Conservation (phyloP, 768 basidiomycete species). For the Russula vinacea region DNA sequence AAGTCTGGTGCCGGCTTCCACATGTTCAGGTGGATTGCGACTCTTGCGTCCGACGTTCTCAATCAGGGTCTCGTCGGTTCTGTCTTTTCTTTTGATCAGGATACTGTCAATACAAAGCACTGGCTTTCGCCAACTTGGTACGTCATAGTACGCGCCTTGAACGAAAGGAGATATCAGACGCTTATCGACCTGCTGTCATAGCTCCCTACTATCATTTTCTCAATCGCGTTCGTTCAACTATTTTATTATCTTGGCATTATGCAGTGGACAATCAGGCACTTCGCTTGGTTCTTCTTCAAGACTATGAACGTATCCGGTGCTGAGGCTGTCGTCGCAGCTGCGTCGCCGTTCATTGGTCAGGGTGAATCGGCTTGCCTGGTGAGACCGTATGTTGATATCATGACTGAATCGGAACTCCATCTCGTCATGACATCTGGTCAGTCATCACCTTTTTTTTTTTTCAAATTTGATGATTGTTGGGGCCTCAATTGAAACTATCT, state of each 20-base stretch:
- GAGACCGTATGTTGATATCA: conserved; percentile 75
- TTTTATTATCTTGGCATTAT: conserved; percentile 86
- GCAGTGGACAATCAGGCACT: conserved; percentile 89
- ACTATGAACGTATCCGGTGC: conserved; percentile 90
- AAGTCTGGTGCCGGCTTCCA: conserved; percentile 81
- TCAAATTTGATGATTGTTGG: background rate
- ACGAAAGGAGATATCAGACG: no score
- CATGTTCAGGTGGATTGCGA: conserved; percentile 81
- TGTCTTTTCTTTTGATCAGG: conserved; percentile 75
- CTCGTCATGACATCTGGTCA: conserved; percentile 81
- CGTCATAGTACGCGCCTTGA: conserved; percentile 30
- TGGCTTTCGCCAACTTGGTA: conserved; percentile 84
- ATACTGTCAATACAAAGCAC: conserved; percentile 54
- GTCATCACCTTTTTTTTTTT: conserved; percentile 15
- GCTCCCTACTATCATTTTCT: conserved; percentile 86
- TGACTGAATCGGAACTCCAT: conserved; percentile 83
- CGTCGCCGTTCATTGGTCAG: conserved; percentile 90
- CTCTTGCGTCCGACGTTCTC: conserved; percentile 77
- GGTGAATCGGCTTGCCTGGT: conserved; percentile 88
- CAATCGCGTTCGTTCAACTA: conserved; percentile 91
- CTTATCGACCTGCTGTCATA: conserved; percentile 32
- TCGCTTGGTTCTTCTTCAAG: conserved; percentile 95
- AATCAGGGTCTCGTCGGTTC: conserved; percentile 64
- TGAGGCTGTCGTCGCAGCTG: conserved; percentile 88
- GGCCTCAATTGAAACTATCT: background rate